Base-by-base conservation (phyloP, 1,139 yeast genomes). In the Kodamaea arcana region DNA sequence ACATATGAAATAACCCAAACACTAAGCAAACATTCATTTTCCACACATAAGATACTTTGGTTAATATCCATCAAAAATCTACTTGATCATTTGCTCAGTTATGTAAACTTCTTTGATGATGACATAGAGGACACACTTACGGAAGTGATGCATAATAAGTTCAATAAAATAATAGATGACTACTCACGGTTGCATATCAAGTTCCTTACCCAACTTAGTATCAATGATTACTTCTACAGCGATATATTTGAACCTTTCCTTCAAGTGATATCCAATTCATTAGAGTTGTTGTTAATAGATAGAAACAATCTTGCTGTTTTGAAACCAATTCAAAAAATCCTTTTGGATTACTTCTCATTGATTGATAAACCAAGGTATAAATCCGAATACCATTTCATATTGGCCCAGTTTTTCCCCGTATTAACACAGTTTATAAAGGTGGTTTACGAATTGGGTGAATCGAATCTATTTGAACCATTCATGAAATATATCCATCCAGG, bases 361-460 rank as follows among this genome's bases (percentile, higher is more conserved):
- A 29, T 43, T 11, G 20, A 28, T 9, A 21, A 20, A 11, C 27
- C 28, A 17, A 37, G 39, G 8, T 34, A 38, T 10, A 28, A 37
- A n/a, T 5, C 24, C 14, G 40, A 33, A 8, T 25, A 27, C 24
- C 20, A 22, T n/a, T 20, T 18, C 17, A 27, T 26, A 22, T 16
- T 31, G 7, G 29, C 32, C 17, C 35, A 32, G 9, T 31, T 48
- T 8, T 54, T 54, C 36, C 46, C 58, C 3, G 33, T 48, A 5
- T 38, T 61, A 4, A 43, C 51, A 10, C 42, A 46, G 30, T 58
- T 50, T 36, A 38, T 57, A 11, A 47, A 48, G 34, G 48, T 50
- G 0, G 27, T 47, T 5, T 65, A 64, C 36, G 38, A 45, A 15
- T 33, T 50, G 7, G 69, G 68, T 2, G 43, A 50, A 22, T 52